Conservation (phyloP, 768 basidiomycete genomes). For the Russula griseocarnosa region DNA sequence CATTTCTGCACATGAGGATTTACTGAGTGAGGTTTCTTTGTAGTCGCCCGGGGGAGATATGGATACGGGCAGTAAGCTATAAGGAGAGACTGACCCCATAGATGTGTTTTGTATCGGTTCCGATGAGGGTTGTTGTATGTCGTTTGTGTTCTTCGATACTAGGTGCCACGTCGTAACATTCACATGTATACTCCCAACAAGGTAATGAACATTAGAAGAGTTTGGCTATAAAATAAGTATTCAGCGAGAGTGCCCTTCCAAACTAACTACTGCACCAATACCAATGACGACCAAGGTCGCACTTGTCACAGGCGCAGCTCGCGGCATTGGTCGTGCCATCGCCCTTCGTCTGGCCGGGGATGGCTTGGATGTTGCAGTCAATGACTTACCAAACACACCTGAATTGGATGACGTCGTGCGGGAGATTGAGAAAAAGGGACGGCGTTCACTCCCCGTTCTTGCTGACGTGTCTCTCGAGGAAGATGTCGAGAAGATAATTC, state of each 20-base stretch:
- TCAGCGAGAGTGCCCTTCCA: neutral
- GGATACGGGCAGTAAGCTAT: constrained; percentile 60
- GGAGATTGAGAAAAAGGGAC: constrained; percentile 18
- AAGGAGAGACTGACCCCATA: constrained; percentile 54
- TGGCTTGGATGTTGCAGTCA: constrained; percentile 28
- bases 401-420: constrained; percentile 5
- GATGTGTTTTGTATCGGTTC: constrained; percentile 5
- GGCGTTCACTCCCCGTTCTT: constrained; percentile 13
- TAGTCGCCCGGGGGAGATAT: constrained; percentile 72
- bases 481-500: constrained; percentile 13
- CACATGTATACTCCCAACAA: neutral
- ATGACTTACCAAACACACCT: constrained; percentile 18
- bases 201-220: neutral
- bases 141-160: neutral
- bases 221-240: neutral
- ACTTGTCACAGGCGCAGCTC: constrained; percentile 30
- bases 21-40: constrained; percentile 13
- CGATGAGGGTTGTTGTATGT: constrained; percentile 12
- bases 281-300: constrained; percentile 23
- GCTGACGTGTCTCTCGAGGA: constrained; percentile 22
- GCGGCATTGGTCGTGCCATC: constrained; percentile 29
- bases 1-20: constrained; percentile 6
- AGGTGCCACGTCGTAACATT: neutral
- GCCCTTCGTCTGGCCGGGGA: constrained; percentile 30
- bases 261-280: neutral